A percentile compares a stretch with the other conserved stretches of the same genome.
These are phyloP conservation scores for Krasilnikovozyma curviuscula DNA, from an alignment of 768 basidiomycete species.

Conservation along the genomic window DNA sequence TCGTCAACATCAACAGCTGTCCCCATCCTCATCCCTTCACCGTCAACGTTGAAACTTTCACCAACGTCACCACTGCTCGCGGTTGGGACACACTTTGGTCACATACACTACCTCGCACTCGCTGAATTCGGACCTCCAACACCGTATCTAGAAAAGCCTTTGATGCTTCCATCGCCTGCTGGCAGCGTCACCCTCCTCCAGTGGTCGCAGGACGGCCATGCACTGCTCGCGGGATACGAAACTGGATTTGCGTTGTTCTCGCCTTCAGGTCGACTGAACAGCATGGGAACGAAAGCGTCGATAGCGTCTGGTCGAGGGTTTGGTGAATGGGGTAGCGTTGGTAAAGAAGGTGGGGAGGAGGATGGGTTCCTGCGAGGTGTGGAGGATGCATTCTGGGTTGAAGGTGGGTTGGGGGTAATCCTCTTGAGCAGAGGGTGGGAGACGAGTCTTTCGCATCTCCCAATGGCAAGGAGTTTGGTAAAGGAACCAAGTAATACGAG, in stretches of 20 bases:
- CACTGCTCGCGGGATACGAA: constrained; percentile 78
- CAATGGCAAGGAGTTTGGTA: neutral
- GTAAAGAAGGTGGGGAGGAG: constrained; percentile 23
- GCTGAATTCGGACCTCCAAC: neutral
- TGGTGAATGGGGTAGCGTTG: neutral
- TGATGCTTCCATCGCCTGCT: constrained; percentile 11
- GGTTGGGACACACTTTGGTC: constrained; percentile 6
- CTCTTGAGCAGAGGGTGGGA: no score
- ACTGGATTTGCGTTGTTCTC: constrained; percentile 80
- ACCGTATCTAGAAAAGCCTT: constrained; percentile 14
- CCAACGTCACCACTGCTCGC: constrained; percentile 21
- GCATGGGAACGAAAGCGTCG: constrained; percentile 48
- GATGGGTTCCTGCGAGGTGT: constrained; percentile 76
- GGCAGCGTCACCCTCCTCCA: constrained; percentile 34
- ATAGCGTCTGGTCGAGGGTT: constrained; percentile 34
- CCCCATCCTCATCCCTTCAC: constrained; percentile 36
- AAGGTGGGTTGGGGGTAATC: constrained; percentile 1
- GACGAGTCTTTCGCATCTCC: neutral
- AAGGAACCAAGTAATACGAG: constrained; percentile 65
- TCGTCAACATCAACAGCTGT: neutral
- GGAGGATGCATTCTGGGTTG: constrained; percentile 14
- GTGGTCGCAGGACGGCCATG: constrained; percentile 93
- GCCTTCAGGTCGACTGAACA: constrained; percentile 68
- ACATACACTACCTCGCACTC: neutral
- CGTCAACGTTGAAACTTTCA: constrained; percentile 36